A percentile compares a stretch with the other conserved stretches of the same genome.
These are phyloP conservation scores for Kwoniella dendrophila DNA, from an alignment of 768 basidiomycete species.

Conservation along the genomic window DNA sequence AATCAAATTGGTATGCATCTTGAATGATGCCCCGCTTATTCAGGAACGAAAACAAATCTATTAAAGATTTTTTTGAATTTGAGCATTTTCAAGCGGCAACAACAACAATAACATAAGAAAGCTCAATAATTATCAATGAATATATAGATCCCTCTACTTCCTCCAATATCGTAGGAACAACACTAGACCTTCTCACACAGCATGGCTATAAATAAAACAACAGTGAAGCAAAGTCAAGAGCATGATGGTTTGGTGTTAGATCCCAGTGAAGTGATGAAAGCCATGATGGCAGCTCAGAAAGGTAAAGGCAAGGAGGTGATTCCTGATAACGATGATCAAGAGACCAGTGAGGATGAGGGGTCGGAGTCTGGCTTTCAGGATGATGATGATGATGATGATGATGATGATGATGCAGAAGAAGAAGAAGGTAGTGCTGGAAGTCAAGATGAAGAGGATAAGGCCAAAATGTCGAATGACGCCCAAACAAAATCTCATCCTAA, in stretches of 20 bases:
- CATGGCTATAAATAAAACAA: no score
- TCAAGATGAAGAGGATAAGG: neutral
- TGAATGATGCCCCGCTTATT: neutral
- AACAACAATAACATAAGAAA: neutral
- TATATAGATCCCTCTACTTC: neutral
- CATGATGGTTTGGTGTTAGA: conserved; percentile 23
- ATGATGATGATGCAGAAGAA: conserved; percentile 1
- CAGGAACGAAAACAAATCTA: neutral
- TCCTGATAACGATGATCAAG: conserved; percentile 5
- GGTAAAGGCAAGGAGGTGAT: conserved; percentile 30
- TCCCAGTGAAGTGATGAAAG: conserved; percentile 41
- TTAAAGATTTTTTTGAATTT: conserved; percentile 2
- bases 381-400: conserved; percentile 5
- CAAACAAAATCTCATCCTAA: no score
- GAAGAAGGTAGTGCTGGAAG: conserved; percentile 1
- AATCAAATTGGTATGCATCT: neutral
- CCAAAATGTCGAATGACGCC: neutral
- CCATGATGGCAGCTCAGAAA: conserved; percentile 43
- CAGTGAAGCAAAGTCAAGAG: neutral
- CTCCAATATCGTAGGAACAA: neutral
- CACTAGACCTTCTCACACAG: neutral
- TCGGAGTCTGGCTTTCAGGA: conserved; percentile 16
- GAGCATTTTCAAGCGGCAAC: conserved; percentile 7
- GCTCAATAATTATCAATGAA: neutral
- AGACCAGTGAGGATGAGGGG: conserved; percentile 25